A percentile compares a stretch with the other conserved stretches of the same genome.
phyloP scores from a whole-genome alignment of 2,329 filamentous ascomycete species.

The Myriosclerotinia duriaeana region DNA sequence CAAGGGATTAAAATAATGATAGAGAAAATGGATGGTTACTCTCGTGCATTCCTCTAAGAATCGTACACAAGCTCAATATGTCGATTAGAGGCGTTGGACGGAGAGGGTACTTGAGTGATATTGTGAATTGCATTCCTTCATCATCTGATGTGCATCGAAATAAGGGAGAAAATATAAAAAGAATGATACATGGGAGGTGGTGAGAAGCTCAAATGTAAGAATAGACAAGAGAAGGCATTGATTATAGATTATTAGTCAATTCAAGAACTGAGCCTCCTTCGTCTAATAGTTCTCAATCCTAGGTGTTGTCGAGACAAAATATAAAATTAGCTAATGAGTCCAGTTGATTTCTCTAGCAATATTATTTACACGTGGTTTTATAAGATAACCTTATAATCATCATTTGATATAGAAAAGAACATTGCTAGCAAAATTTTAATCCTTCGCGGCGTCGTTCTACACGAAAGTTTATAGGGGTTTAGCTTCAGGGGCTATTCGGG shows the following conservation, averaged over 20 bases:
- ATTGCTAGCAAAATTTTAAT: slow-evolving; percentile 3
- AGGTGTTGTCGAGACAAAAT: background rate
- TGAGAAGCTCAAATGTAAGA: slow-evolving; percentile 7
- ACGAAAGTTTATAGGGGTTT: slow-evolving; percentile 7
- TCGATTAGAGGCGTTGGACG: background rate
- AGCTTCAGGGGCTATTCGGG: slow-evolving; percentile 12
- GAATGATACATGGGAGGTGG: background rate
- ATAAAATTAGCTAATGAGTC: background rate
- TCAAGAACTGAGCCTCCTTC: background rate
- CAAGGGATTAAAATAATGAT: background rate
- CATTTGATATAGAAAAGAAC: background rate
- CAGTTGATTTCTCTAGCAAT: background rate
- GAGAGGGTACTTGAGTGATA: background rate
- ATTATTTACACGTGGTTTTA: background rate
- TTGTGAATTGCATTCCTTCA: background rate
- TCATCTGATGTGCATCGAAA: background rate
- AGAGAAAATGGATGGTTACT: background rate
- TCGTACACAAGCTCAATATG: background rate
- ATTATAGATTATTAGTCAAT: background rate
- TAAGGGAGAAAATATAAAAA: background rate
- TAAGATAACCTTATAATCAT: background rate
- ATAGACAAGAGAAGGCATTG: background rate
- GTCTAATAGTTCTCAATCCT: background rate
- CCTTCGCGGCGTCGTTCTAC: slow-evolving; percentile 19
- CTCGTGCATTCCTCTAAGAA: background rate